Evolutionary conservation across 2,329 filamentous ascomycete genomes (phyloP).

Genomic region (Kalmusia sp.): DNA sequence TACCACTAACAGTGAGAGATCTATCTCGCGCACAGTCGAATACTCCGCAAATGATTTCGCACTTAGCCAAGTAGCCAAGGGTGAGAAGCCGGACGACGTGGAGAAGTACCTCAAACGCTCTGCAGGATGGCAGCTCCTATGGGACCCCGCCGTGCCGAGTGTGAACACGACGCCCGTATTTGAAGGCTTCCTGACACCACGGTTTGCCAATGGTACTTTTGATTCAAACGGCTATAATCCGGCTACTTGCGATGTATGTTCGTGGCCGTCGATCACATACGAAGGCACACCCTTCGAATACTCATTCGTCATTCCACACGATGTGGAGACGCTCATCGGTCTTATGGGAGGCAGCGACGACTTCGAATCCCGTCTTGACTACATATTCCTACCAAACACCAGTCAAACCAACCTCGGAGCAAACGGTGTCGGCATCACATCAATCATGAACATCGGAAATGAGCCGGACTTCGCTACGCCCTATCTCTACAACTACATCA

Average conservation of each 20-base stretch:
- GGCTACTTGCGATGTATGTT: constrained; percentile 43
- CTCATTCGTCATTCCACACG: constrained; percentile 47
- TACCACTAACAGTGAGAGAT: constrained; percentile 34
- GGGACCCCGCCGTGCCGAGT: constrained; percentile 22
- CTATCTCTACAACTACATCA: constrained; percentile 57
- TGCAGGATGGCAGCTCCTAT: constrained; percentile 27
- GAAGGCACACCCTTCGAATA: constrained; percentile 50
- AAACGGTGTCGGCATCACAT: constrained; percentile 48
- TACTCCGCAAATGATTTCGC: constrained; percentile 51
- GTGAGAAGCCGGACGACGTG: constrained; percentile 44
- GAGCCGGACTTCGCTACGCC: constrained; percentile 72
- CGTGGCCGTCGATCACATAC: constrained; percentile 45
- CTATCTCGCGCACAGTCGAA: constrained; percentile 47
- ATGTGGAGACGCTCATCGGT: constrained; percentile 45
- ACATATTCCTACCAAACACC: constrained; percentile 44
- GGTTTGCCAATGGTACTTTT: constrained; percentile 24
- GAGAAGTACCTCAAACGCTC: constrained; percentile 47
- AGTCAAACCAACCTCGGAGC: constrained; percentile 41
- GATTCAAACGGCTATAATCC: constrained; percentile 42
- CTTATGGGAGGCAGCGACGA: constrained; percentile 44
- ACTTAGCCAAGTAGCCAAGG: constrained; percentile 44
- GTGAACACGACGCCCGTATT: constrained; percentile 29
- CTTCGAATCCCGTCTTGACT: constrained; percentile 47
- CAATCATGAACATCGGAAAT: constrained; percentile 64
- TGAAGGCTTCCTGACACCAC: constrained; percentile 29